Conservation (phyloP, 2,329 filamentous ascomycete genomes). For the Apiospora rasikravindrae region DNA sequence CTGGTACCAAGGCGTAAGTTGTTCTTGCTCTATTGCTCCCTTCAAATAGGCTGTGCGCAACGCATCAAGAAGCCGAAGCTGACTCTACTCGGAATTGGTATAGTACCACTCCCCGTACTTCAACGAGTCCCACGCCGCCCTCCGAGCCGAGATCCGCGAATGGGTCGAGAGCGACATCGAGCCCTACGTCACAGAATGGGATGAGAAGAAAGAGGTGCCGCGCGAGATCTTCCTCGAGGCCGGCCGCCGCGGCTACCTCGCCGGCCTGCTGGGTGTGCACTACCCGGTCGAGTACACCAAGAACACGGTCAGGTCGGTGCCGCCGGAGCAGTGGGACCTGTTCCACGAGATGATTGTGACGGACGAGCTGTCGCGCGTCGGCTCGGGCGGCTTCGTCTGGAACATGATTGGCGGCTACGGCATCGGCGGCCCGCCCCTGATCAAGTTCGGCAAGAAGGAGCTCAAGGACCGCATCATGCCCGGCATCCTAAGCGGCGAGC, state of each 20-base stretch:
- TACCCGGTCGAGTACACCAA: constrained; percentile 80
- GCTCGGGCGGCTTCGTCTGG: constrained; percentile 94
- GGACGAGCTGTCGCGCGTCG: constrained; percentile 88
- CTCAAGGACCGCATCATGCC: constrained; percentile 88
- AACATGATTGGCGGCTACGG: constrained; percentile 96
- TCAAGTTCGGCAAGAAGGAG: constrained; percentile 88
- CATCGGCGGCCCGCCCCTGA: constrained; percentile 88
- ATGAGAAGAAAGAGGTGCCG: constrained; percentile 90
- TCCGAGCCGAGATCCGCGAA: constrained; percentile 87
- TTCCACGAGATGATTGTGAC: constrained; percentile 98
- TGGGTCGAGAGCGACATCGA: constrained; percentile 92
- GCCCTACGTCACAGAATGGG: constrained; percentile 93
- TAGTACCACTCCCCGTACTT: constrained; percentile 96
- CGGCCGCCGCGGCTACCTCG: constrained; percentile 89
- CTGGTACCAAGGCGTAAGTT: constrained; percentile 90
- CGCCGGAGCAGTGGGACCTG: constrained; percentile 91
- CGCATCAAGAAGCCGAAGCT: neutral
- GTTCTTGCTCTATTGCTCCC: neutral
- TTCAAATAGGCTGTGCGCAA: neutral
- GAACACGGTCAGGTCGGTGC: constrained; percentile 76
- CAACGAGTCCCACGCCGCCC: constrained; percentile 90
- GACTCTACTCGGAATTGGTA: neutral
- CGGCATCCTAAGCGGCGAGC: constrained; percentile 86
- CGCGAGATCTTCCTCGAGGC: constrained; percentile 92
- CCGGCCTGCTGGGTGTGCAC: constrained; percentile 84